Conservation (phyloP, 306 rosid species). For the Vicia faba region DNA sequence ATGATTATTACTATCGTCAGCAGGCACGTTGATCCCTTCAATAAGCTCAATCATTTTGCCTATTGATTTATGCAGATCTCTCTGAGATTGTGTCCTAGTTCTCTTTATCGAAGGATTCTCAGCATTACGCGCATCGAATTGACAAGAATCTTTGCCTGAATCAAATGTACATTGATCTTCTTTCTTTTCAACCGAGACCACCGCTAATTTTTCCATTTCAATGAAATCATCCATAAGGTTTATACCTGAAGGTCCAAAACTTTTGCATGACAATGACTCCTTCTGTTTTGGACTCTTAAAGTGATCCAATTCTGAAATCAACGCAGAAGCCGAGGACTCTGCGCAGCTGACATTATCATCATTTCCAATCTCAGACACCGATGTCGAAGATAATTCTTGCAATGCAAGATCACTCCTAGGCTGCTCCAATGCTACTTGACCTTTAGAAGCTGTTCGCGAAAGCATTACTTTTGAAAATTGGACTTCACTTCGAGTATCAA, state of each 20-base stretch:
- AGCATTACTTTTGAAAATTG: slow-evolving; percentile 68
- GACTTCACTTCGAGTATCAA: slow-evolving; percentile 62
- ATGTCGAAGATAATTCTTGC: slow-evolving; percentile 54
- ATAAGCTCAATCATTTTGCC: slow-evolving; percentile 78
- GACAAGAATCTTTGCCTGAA: slow-evolving; percentile 37
- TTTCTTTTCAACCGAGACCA: slow-evolving; percentile 55
- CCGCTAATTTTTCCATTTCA: slow-evolving; percentile 91
- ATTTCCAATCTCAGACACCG: slow-evolving; percentile 67
- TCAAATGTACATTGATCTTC: slow-evolving; percentile 36
- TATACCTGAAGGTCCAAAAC: slow-evolving; percentile 62
- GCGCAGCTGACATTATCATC: slow-evolving; percentile 74
- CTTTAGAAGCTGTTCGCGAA: slow-evolving; percentile 57
- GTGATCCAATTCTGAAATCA: slow-evolving; percentile 73
- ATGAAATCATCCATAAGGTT: slow-evolving; percentile 85
- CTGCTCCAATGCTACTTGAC: slow-evolving; percentile 46
- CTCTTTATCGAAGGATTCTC: slow-evolving; percentile 35
- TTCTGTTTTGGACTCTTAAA: slow-evolving; percentile 58
- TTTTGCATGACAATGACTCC: slow-evolving; percentile 47
- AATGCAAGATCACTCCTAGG: slow-evolving; percentile 43
- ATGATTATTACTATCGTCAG: slow-evolving; percentile 50
- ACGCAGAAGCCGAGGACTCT: slow-evolving; percentile 75
- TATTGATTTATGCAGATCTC: slow-evolving; percentile 51
- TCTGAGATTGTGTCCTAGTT: slow-evolving; percentile 38
- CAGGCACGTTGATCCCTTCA: slow-evolving; percentile 68
- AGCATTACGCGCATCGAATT: slow-evolving; percentile 36